Evolutionary conservation across 2,329 filamentous ascomycete genomes (phyloP), one percentile per base, ranked within the genome.

Genomic region (Claviceps africana): DNA sequence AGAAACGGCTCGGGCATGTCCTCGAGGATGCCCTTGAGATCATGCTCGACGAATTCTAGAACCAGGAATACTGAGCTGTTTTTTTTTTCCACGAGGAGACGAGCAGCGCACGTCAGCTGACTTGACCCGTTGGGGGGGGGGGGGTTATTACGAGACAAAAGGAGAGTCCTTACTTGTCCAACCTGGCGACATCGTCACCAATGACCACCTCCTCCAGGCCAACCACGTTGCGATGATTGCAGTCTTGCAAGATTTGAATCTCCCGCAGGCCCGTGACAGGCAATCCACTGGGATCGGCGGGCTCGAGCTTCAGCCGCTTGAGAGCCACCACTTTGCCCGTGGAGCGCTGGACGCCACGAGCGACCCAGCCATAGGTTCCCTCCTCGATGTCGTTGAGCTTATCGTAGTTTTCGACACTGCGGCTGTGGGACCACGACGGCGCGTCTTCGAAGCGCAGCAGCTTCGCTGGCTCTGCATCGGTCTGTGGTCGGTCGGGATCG

Each of bases 11-110:
- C 88, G 50, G 85, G 79, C 88, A 97, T 95, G 64, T 94, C 87
- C 67, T 94, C 87, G 57, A 95, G 85, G 53, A 98, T 78, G 52
- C 85, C 87, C 69, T 94, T 95, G 53, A 98, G 81, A 64, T 98
- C 93, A 74, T 98, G 93, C 72, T 97, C 91, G 61, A 96, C 76
- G 68, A 97, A 98, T 64, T 96, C 90, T 76, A 98, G 91, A 56
- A 97, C 93, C 53, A 98, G 81, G 67, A 88, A 94, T 58, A 96
- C 85, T 31, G 67, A 70, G 70, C 84, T 88, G 66, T 15, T n/a
- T n/a, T n/a, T n/a, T n/a, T n/a, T n/a, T n/a, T n/a, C n/a, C n/a
- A n/a, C n/a, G n/a, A n/a, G n/a, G n/a, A n/a, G n/a, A n/a, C n/a
- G n/a, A n/a, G n/a, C n/a, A 31, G 9, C 30, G 9, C 30, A 31